Conservation (phyloP, 164 flowering plant genomes). For the Tetracentron sinense region DNA sequence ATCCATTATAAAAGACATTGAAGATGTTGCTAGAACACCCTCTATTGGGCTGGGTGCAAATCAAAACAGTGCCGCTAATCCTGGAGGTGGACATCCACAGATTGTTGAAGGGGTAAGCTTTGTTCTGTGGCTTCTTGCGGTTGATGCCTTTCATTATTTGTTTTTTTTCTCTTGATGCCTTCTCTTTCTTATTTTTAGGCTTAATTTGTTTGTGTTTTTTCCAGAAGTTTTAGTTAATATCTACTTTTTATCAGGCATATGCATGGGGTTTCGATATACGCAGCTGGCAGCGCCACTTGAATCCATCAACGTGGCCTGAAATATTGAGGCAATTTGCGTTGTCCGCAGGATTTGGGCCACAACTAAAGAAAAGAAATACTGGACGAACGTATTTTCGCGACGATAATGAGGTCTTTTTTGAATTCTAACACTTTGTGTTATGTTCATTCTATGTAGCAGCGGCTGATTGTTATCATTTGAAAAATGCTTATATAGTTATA, state of each 20-base stretch:
- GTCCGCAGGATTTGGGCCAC: constrained; percentile 87
- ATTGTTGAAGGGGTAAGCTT: constrained; percentile 84
- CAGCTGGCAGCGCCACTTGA: constrained; percentile 76
- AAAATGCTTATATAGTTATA: too few relatives aligned
- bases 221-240: background rate
- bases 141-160: background rate
- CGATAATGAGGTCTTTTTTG: constrained; percentile 57
- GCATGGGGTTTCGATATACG: constrained; percentile 95
- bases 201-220: too few relatives aligned
- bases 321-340: constrained; percentile 77
- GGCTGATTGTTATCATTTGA: background rate
- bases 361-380: constrained; percentile 51
- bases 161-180: too few relatives aligned
- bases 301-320: constrained; percentile 92
- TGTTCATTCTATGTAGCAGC: background rate
- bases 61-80: constrained; percentile 63
- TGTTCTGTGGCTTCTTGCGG: background rate
- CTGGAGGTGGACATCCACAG: constrained; percentile 91
- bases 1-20: constrained; percentile 81
- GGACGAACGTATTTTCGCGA: constrained; percentile 47
- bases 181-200: too few relatives aligned
- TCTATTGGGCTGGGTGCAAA: constrained; percentile 55
- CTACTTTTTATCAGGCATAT: constrained; percentile 59
- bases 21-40: constrained; percentile 87
- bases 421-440: background rate